Conservation (phyloP, 2,329 filamentous ascomycete species). For the Colletotrichum brevisporum region DNA sequence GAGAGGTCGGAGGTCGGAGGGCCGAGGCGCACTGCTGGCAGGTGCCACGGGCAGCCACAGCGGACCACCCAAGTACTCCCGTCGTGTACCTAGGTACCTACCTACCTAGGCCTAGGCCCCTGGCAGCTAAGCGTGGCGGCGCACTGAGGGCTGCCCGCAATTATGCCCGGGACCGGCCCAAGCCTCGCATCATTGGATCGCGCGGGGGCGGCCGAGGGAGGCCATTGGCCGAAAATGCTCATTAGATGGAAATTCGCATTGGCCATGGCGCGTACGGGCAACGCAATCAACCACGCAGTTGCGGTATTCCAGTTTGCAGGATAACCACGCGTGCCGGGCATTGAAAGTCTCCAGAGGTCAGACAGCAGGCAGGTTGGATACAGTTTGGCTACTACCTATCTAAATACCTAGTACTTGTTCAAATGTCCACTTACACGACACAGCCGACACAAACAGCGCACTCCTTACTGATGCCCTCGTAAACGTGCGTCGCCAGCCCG, state of each 20-base stretch:
- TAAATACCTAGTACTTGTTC: too few species aligned
- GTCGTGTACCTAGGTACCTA: not conserved
- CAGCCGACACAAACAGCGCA: not conserved
- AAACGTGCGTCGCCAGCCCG: constrained; percentile 5
- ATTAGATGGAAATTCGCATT: constrained; percentile 34
- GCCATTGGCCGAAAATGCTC: not conserved
- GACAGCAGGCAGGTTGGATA: too few species aligned
- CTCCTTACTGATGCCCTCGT: constrained; percentile 4
- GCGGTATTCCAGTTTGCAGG: too few species aligned
- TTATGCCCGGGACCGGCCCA: constrained; percentile 5
- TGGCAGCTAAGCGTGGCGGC: constrained; percentile 17
- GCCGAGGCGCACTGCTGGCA: constrained; percentile 7
- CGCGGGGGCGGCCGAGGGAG: constrained; percentile 16
- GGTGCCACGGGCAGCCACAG: too few species aligned
- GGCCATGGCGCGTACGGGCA: constrained; percentile 22
- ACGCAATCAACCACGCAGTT: too few species aligned
- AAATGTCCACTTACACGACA: too few species aligned
- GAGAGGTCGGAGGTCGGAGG: constrained; percentile 5
- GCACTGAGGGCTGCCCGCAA: constrained; percentile 5
- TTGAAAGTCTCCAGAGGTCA: not conserved
- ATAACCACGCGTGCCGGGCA: not conserved
- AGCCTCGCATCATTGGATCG: constrained; percentile 6
- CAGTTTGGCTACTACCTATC: too few species aligned
- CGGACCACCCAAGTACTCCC: too few species aligned
- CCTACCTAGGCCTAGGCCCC: not conserved